Conservation (phyloP, 2,329 filamentous ascomycete genomes). For the Geoglossum cookeanum region DNA sequence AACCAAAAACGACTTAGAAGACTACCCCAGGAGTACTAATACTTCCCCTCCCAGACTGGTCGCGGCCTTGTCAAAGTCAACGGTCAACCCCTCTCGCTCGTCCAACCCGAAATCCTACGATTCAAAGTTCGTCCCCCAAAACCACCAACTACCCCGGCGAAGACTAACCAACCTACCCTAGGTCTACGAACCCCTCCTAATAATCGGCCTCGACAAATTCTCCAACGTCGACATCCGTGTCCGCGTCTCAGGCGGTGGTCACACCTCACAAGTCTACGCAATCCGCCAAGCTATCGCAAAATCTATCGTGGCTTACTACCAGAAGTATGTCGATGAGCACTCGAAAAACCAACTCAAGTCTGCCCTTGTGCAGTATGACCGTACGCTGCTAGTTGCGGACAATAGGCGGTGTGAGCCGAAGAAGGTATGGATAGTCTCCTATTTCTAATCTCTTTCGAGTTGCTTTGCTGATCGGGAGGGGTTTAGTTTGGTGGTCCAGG, state of each 20-base stretch:
- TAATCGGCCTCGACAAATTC: conserved; percentile 96
- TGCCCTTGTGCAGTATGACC: conserved; percentile 86
- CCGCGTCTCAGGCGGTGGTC: conserved; percentile 89
- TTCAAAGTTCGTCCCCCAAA: conserved; percentile 53
- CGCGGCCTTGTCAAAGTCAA: conserved; percentile 97
- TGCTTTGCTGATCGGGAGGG: background rate
- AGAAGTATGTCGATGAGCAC: conserved; percentile 99
- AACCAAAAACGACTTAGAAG: background rate
- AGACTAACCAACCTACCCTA: conserved; percentile 17
- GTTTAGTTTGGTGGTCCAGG: conserved; percentile 57
- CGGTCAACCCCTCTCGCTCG: conserved; percentile 82
- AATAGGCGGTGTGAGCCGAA: conserved; percentile 99
- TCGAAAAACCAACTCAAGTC: conserved; percentile 99
- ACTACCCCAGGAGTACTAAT: background rate
- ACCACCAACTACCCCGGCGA: background rate
- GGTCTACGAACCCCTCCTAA: conserved; percentile 97
- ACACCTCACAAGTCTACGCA: conserved; percentile 94
- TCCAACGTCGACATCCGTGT: conserved; percentile 92
- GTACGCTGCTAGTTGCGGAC: conserved; percentile 94
- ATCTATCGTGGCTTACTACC: conserved; percentile 95
- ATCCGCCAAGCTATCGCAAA: conserved; percentile 98
- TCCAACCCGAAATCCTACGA: conserved; percentile 90
- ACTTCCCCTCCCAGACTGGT: conserved; percentile 32
- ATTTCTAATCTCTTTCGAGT: background rate
- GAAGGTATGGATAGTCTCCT: conserved; percentile 40